Evolutionary conservation across 2,329 filamentous ascomycete genomes (phyloP).

Genomic region (Ascochyta lentis): DNA sequence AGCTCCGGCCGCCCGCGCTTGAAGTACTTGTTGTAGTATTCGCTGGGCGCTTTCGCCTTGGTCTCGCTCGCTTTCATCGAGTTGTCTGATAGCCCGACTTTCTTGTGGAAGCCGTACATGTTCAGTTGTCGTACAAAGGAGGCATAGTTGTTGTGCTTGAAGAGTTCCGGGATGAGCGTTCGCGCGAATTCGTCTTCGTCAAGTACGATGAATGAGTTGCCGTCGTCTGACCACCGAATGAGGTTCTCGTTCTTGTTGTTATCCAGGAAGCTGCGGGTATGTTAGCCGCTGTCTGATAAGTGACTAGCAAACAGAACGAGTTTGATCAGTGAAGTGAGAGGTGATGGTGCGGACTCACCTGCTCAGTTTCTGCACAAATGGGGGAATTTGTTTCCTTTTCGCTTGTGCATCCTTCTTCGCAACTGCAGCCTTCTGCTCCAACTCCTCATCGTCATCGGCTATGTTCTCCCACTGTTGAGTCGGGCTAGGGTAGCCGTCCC

Average conservation of each 20-base stretch:
- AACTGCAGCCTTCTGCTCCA: slow-evolving; percentile 79
- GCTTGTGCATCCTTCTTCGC: slow-evolving; percentile 87
- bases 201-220: slow-evolving; percentile 93
- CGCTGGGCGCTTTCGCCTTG: slow-evolving; percentile 96
- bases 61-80: slow-evolving; percentile 97
- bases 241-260: slow-evolving; percentile 91
- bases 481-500: slow-evolving; percentile 50
- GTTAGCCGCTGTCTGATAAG: slow-evolving; percentile 18
- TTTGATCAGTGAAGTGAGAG: slow-evolving; percentile 5
- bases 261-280: slow-evolving; percentile 79
- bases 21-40: slow-evolving; percentile 98
- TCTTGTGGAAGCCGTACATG: slow-evolving; percentile 64
- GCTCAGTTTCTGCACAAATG: slow-evolving; percentile 97
- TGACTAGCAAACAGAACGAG: neutral
- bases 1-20: slow-evolving; percentile 90
- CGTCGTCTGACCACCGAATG: slow-evolving; percentile 96
- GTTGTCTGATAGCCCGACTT: slow-evolving; percentile 82
- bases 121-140: slow-evolving; percentile 76
- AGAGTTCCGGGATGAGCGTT: slow-evolving; percentile 75
- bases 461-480: slow-evolving; percentile 62
- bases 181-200: slow-evolving; percentile 91
- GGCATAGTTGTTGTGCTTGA: slow-evolving; percentile 81
- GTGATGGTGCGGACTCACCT: slow-evolving; percentile 66
- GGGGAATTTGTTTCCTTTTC: slow-evolving; percentile 94
- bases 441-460: slow-evolving; percentile 73